phyloP scores from a whole-genome alignment of 441 rosid species.

The Populus tomentosa region DNA sequence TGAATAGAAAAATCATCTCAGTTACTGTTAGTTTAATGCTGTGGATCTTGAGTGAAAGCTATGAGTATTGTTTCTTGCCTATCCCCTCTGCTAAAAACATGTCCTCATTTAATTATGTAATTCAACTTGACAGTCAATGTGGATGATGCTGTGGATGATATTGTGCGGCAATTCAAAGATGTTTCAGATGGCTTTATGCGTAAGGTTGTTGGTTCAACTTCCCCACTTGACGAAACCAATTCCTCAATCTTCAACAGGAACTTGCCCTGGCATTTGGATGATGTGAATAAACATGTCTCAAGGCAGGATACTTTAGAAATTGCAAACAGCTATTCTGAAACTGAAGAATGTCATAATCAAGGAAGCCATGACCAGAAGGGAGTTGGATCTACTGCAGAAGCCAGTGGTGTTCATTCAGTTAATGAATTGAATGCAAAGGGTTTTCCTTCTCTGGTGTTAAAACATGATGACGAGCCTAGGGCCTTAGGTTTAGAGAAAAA shows the following conservation, averaged over 20 bases:
- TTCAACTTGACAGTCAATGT: conserved; percentile 64
- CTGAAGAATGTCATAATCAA: conserved; percentile 51
- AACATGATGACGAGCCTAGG: conserved; percentile 40
- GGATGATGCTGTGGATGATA: conserved; percentile 97
- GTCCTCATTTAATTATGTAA: background rate
- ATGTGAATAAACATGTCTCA: conserved; percentile 33
- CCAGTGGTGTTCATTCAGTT: conserved; percentile 75
- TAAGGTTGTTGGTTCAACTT: conserved; percentile 61
- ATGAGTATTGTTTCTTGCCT: background rate
- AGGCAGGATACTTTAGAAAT: conserved; percentile 54
- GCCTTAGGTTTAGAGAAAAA: conserved; percentile 22
- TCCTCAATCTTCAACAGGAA: conserved; percentile 35
- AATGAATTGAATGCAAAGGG: conserved; percentile 59
- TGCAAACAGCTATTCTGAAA: conserved; percentile 58
- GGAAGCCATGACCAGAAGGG: conserved; percentile 45
- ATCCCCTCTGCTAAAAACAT: background rate
- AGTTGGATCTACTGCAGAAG: conserved; percentile 35
- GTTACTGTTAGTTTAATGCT: background rate
- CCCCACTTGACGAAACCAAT: conserved; percentile 36
- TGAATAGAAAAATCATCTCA: background rate
- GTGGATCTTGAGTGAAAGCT: background rate
- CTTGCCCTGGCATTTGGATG: conserved; percentile 63
- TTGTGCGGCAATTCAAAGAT: conserved; percentile 88
- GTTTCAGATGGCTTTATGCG: conserved; percentile 86
- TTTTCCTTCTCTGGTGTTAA: conserved; percentile 38